Evolutionary conservation across 176 grass and related monocot species (phyloP), one percentile per base, ranked within the genome.

Genomic region (barley (Hordeum vulgare)): DNA sequence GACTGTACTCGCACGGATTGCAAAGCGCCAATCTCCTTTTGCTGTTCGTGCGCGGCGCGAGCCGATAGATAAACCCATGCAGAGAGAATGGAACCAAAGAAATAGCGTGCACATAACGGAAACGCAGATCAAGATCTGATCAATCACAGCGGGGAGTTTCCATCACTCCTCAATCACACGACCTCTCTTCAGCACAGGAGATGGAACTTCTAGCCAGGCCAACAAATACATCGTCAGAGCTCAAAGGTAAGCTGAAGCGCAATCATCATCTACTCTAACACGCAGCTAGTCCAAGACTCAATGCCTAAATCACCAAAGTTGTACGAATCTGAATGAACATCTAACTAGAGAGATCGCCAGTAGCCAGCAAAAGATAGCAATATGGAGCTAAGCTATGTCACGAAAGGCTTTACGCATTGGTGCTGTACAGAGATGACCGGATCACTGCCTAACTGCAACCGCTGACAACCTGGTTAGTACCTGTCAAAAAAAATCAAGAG

Each of bases 341-440:
- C 78, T 86, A 90, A 37, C 42, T 78, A 90, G 78, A 51, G 47
- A 51, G 17, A 74, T 86, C 63, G 44, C 79, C 76, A 58, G 42
- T 59, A 86, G 74, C 79, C 71, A 83, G 36, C 37, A 31, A 59
- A 68, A 63, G 26, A 64, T 65, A 74, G 78, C 35, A 66, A 39
- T 74, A 54, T 57, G 26, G 71, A 73, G 65, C 78, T 90, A 82
- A 27, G 84, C 74, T 86, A 83, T 59, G 82, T 61, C 83, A 86
- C 58, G 25, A 17, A 20, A 26, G 14, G 26, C 71, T 28, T 81
- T 84, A 75, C 85, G 71, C 62, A 23, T 70, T 44, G 70, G 66
- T 77, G 78, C 86, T 85, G 86, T 88, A 85, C 90, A 88, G 40
- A 85, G 83, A 61, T 69, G 59, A 85, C 23, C 23, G 67, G 73